phyloP scores from a whole-genome alignment of 805 yeast species.

The Candida loeiensis region DNA sequence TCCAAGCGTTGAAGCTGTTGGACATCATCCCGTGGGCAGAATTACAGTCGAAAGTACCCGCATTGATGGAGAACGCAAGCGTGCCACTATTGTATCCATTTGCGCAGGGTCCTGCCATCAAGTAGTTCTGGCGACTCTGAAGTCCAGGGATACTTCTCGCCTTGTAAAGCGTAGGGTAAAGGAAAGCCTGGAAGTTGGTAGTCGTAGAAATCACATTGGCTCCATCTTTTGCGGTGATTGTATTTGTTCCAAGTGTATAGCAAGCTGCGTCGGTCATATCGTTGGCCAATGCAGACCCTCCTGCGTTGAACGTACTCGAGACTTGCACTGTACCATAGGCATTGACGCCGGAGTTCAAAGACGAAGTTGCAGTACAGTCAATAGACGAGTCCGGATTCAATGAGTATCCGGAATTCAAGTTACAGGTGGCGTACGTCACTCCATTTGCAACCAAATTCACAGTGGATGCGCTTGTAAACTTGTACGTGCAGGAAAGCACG shows the following conservation, averaged over 20 bases:
- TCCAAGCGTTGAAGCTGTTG: slow-evolving; percentile 2
- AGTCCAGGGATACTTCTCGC: slow-evolving; percentile 3
- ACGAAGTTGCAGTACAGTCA: slow-evolving; percentile 10
- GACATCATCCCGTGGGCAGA: slow-evolving; percentile 14
- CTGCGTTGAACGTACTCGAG: slow-evolving; percentile 21
- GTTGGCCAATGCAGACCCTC: slow-evolving; percentile 5
- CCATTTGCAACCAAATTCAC: slow-evolving; percentile 10
- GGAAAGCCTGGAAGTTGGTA: slow-evolving; percentile 2
- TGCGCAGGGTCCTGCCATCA: slow-evolving; percentile 16
- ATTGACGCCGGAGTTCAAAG: slow-evolving; percentile 1
- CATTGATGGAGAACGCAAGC: slow-evolving; percentile 18
- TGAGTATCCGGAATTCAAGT: slow-evolving; percentile 11
- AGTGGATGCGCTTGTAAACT: slow-evolving; percentile 11
- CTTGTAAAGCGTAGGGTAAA: not conserved
- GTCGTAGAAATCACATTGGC: slow-evolving; percentile 8
- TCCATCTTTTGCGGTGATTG: slow-evolving; percentile 17
- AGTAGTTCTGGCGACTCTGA: slow-evolving; percentile 8
- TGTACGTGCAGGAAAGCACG: slow-evolving; percentile 16
- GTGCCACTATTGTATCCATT: slow-evolving; percentile 21
- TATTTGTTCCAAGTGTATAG: slow-evolving; percentile 19
- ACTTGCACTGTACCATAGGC: slow-evolving; percentile 13
- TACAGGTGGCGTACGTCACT: slow-evolving; percentile 22
- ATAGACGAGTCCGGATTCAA: slow-evolving; percentile 9
- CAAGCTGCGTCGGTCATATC: slow-evolving; percentile 18
- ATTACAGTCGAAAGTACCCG: slow-evolving; percentile 19